Conservation (phyloP, 2,329 filamentous ascomycete genomes). For the Phoma sp. region DNA sequence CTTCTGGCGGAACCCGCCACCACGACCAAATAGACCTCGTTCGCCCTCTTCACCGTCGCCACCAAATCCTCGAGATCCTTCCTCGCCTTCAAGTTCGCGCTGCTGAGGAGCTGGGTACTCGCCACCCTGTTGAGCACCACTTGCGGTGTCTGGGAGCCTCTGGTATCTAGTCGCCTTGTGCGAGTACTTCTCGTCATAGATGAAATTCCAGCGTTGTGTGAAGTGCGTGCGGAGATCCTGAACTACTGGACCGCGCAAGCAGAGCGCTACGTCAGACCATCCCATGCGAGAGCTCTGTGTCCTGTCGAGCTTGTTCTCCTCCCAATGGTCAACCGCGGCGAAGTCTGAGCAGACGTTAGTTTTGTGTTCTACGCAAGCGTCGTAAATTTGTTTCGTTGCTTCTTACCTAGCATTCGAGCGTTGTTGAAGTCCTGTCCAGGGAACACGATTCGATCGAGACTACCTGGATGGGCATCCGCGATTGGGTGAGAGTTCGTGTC, state of each 20-base stretch:
- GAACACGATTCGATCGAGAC: constrained; percentile 79
- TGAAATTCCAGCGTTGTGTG: constrained; percentile 88
- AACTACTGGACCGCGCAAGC: constrained; percentile 76
- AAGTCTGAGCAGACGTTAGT: constrained; percentile 62
- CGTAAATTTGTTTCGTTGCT: constrained; percentile 46
- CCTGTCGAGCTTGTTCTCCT: constrained; percentile 86
- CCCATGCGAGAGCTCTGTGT: constrained; percentile 85
- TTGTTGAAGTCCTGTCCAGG: constrained; percentile 96
- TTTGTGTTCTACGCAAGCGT: background rate
- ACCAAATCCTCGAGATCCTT: constrained; percentile 47
- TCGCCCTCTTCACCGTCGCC: constrained; percentile 41
- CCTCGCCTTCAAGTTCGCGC: constrained; percentile 43
- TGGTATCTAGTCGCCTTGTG: constrained; percentile 61
- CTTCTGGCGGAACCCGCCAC: constrained; percentile 38
- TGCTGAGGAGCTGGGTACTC: constrained; percentile 54
- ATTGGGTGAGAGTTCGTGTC: constrained; percentile 89
- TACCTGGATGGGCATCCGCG: constrained; percentile 79
- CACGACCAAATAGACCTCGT: constrained; percentile 42
- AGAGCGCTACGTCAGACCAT: constrained; percentile 87
- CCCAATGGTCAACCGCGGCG: constrained; percentile 76
- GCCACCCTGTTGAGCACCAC: constrained; percentile 45
- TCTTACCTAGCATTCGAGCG: constrained; percentile 77
- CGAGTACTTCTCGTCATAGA: constrained; percentile 82
- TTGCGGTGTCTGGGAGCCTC: constrained; percentile 39
- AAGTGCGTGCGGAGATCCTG: constrained; percentile 81